These are phyloP conservation scores for Iberis amara DNA, from an alignment of 441 rosid species.

Conservation along the genomic window DNA sequence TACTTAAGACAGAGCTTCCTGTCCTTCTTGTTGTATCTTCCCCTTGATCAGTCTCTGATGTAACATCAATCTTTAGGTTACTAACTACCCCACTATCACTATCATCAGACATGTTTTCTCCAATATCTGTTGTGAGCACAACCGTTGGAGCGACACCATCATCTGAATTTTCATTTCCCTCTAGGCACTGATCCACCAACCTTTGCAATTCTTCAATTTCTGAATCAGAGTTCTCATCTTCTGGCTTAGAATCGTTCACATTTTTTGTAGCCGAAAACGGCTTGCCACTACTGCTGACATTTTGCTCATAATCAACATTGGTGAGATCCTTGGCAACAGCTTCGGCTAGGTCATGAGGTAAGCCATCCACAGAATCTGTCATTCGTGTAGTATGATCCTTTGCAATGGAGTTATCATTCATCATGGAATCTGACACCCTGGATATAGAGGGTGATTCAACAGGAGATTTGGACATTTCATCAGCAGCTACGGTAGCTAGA, in stretches of 20 bases:
- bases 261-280: conserved; percentile 28
- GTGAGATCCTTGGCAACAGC: conserved; percentile 30
- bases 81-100: conserved; percentile 22
- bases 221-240: conserved; percentile 32
- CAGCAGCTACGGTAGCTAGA: conserved; percentile 94
- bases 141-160: conserved; percentile 26
- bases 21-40: conserved; percentile 30
- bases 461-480: conserved; percentile 72
- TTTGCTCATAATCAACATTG: conserved; percentile 37
- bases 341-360: conserved; percentile 31
- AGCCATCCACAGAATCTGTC: conserved; percentile 32
- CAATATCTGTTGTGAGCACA: conserved; percentile 16
- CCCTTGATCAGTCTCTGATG: conserved; percentile 23
- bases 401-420: conserved; percentile 33
- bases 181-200: conserved; percentile 37
- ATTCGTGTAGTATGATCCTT: conserved; percentile 35
- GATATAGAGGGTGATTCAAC: conserved; percentile 50
- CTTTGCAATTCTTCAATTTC: conserved; percentile 38
- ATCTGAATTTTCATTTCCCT: conserved; percentile 40
- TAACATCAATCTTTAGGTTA: conserved; percentile 31
- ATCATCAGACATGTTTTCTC: conserved; percentile 31
- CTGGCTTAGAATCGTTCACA: conserved; percentile 29
- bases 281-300: conserved; percentile 22
- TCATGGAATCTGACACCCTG: conserved; percentile 38
- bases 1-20: conserved; percentile 21